phyloP scores from a whole-genome alignment of 2,329 filamentous ascomycete genomes.

The Verticillium alfalfae region DNA sequence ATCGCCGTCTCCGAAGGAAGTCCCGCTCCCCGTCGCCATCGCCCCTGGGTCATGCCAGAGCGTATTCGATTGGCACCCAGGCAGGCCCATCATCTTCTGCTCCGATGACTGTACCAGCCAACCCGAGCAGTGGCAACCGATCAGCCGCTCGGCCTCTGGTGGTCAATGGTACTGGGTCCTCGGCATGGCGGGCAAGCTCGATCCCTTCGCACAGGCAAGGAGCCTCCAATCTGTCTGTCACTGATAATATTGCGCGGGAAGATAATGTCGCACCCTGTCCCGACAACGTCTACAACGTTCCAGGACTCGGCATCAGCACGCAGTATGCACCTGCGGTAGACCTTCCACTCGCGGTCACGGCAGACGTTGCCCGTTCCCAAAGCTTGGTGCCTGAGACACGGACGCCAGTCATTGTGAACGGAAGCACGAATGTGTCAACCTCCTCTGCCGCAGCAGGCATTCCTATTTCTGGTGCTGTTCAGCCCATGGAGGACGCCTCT shows the following conservation, averaged over 20 bases:
- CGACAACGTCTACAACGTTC: not conserved
- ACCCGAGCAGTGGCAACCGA: constrained; percentile 27
- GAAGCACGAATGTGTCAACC: constrained; percentile 15
- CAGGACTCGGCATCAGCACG: not conserved
- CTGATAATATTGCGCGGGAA: not conserved
- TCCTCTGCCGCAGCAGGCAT: constrained; percentile 6
- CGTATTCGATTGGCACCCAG: constrained; percentile 31
- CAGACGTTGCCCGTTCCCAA: constrained; percentile 7
- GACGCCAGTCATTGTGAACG: constrained; percentile 28
- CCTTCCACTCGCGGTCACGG: not conserved
- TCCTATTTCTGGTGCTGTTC: constrained; percentile 4
- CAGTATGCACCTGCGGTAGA: not conserved
- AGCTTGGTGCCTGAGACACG: constrained; percentile 16
- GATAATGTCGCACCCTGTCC: not conserved
- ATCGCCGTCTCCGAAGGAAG: constrained; percentile 45
- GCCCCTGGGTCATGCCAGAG: constrained; percentile 44
- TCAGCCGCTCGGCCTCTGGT: constrained; percentile 41
- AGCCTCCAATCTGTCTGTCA: not conserved
- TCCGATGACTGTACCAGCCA: constrained; percentile 30
- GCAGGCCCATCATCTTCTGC: constrained; percentile 21
- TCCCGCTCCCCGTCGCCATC: constrained; percentile 55
- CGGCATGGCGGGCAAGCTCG: constrained; percentile 25
- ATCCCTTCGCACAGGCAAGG: constrained; percentile 10
- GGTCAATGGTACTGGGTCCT: constrained; percentile 47
- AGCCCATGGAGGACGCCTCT: constrained; percentile 27